Percentiles rank a stretch among this genome's conserved stretches.
phyloP scores from a whole-genome alignment of 257 asterid species.

The Haberlea rhodopensis region DNA sequence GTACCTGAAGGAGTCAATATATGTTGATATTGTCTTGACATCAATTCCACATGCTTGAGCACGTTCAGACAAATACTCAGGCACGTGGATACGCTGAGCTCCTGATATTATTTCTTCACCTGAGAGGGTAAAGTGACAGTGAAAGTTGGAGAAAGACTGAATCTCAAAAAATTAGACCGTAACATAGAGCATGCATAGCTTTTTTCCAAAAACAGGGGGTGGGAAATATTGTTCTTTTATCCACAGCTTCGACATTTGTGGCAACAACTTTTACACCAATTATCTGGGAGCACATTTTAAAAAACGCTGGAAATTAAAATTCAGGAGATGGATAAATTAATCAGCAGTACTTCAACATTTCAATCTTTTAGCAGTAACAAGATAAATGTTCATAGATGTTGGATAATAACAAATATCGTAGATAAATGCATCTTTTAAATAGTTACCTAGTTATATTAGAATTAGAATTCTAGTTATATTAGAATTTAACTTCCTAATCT shows the following conservation, averaged over 20 bases:
- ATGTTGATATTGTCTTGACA: constrained; percentile 67
- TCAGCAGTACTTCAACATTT: not conserved
- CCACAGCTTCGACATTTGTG: not conserved
- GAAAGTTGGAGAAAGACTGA: not conserved
- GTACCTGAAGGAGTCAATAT: constrained; percentile 82
- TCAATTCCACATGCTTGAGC: constrained; percentile 78
- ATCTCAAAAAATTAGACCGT: too few species aligned
- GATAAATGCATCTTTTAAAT: too few species aligned
- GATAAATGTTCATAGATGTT: too few species aligned
- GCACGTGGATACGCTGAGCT: constrained; percentile 83
- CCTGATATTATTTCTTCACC: constrained; percentile 97
- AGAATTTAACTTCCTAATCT: too few species aligned
- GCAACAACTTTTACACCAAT: not conserved
- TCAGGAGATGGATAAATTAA: not conserved
- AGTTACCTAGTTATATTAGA: too few species aligned
- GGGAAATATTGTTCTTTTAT: not conserved
- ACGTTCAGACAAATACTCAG: constrained; percentile 61
- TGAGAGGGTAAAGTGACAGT: constrained; percentile 20
- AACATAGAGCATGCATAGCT: too few species aligned
- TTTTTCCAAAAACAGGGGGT: too few species aligned
- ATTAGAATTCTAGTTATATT: too few species aligned
- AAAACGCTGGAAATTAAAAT: not conserved
- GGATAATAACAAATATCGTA: too few species aligned
- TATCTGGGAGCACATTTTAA: not conserved
- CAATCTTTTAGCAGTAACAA: not conserved